Base-by-base conservation (phyloP, 2,329 filamentous ascomycete genomes). In the Fusarium sp. region DNA sequence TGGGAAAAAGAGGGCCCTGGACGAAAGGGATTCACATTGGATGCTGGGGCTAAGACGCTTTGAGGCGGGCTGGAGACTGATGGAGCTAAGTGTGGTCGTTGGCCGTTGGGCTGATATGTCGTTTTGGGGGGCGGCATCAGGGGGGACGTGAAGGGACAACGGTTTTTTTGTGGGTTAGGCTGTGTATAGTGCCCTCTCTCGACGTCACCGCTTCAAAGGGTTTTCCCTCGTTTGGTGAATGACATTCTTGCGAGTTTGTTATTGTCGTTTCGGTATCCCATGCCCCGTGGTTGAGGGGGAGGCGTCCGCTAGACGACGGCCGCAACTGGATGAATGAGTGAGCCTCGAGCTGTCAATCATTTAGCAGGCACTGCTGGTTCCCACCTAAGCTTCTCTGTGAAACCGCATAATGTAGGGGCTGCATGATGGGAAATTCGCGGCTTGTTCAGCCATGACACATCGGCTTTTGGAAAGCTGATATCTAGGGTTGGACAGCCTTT, bases 131-230 rank as follows among this genome's bases (percentile, higher is more conserved):
- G 58, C 66, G 58, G 68, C 65, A 44, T 66, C 61, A 57, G 55
- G 53, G 62, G 64, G 62, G 51, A 62, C 60, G 56, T 58, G 69
- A 68, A 69, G 63, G 60, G 43, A 53, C 66, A 73, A 73, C 68
- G 68, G 70, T 54, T 72, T 73, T 66, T 73, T 73, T 68, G 63
- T 73, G 71, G 71, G 66, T 40, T 73, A 39, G 54, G 57, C 62
- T 56, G 55, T 60, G 59, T 68, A 60, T 60, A 68, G 57, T 59
- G 47, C 50, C 55, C 59, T 39, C 56, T 61, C 44, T 68, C 62
- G 46, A 70, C 62, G 59, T 68, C 67, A 70, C 59, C 62, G 63
- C 40, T 55, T 44, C 39, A n/a, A 30, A 41, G 51, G 30, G 44
- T 48, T 50, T 58, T 70, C 52, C 55, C 44, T 68, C 53, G 46